phyloP scores from a whole-genome alignment of 2,329 filamentous ascomycete genomes.

The Didymella arachidicola region DNA sequence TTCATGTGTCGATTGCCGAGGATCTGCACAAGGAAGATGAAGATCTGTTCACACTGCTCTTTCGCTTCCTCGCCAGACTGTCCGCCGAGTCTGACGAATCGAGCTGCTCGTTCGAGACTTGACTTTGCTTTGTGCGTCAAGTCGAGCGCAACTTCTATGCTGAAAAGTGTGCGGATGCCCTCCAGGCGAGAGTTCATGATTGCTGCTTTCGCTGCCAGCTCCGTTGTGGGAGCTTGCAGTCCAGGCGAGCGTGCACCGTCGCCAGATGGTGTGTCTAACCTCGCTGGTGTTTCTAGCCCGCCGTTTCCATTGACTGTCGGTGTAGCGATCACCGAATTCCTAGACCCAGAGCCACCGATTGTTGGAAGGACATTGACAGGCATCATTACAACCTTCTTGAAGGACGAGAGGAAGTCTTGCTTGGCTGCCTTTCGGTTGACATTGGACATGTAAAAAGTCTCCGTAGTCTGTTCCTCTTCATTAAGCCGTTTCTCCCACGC shows the following conservation, averaged over 20 bases:
- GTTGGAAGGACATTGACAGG: conserved; percentile 88
- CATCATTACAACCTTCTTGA: conserved; percentile 99
- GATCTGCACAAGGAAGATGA: conserved; percentile 82
- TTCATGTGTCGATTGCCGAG: conserved; percentile 88
- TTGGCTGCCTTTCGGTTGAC: conserved; percentile 95
- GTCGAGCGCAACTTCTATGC: conserved; percentile 91
- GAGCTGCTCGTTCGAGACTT: conserved; percentile 82
- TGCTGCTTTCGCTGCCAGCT: conserved; percentile 95
- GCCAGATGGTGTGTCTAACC: conserved; percentile 50
- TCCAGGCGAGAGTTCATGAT: conserved; percentile 95
- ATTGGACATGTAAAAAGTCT: conserved; percentile 96
- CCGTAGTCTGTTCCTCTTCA: conserved; percentile 87
- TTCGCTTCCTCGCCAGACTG: conserved; percentile 82
- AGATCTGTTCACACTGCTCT: conserved; percentile 89
- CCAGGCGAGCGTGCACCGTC: conserved; percentile 50
- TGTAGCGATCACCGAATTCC: conserved; percentile 44
- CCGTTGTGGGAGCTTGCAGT: conserved; percentile 79
- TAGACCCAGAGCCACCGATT: conserved; percentile 55
- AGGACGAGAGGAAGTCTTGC: conserved; percentile 92
- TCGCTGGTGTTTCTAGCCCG: conserved; percentile 36
- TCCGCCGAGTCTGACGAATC: conserved; percentile 81
- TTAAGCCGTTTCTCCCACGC: conserved; percentile 91
- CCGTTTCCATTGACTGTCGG: conserved; percentile 41
- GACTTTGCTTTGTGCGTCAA: conserved; percentile 89
- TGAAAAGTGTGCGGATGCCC: conserved; percentile 93